Evolutionary conservation across 2,329 filamentous ascomycete species (phyloP), one percentile per base, ranked within the genome.

Genomic region (Mycogone perniciosa): DNA sequence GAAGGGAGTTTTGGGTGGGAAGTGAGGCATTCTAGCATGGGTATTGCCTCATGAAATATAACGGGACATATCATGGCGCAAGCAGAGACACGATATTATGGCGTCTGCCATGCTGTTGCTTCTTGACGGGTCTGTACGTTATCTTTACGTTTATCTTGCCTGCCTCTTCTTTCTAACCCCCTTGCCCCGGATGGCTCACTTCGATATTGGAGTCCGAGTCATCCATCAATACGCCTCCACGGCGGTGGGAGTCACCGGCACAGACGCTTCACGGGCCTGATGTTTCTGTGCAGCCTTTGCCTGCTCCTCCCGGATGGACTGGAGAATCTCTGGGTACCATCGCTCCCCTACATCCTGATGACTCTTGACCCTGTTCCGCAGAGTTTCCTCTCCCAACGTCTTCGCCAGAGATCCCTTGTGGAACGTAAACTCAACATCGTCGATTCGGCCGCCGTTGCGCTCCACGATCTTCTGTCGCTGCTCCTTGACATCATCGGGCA

Each of bases 361-460:
- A 58, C 86, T 90, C 76, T 91, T 93, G 59, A 95, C 77, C 10
- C 89, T 73, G 68, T 95, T 95, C 70, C 88, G 79, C 64, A 95
- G 70, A 52, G 88, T 95, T 8, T 89, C 89, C 73, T 95, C 88
- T 4, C 89, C 89, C 7, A 95, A 70, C 57, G 79, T 84, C 64
- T 79, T 82, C 11, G 82, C 79, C 63, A 76, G 80, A 50, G 81
- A 75, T 11, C 87, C 87, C 55, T 77, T 82, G 27, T 84, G 78
- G 62, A 95, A 95, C 2, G 89, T 93, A 65, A 93, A 95, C 71
- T 95, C 89, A 42, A 92, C 88, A 62, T 91, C 88, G 60, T 89
- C 86, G 40, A 82, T 65, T 37, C 80, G 67, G 1, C 79, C 82
- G 31, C 76, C 76, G 42, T 80, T 80, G 43, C 67, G 68, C 60